phyloP scores from a whole-genome alignment of 768 basidiomycete species.

The Pulveroboletus sp. region DNA sequence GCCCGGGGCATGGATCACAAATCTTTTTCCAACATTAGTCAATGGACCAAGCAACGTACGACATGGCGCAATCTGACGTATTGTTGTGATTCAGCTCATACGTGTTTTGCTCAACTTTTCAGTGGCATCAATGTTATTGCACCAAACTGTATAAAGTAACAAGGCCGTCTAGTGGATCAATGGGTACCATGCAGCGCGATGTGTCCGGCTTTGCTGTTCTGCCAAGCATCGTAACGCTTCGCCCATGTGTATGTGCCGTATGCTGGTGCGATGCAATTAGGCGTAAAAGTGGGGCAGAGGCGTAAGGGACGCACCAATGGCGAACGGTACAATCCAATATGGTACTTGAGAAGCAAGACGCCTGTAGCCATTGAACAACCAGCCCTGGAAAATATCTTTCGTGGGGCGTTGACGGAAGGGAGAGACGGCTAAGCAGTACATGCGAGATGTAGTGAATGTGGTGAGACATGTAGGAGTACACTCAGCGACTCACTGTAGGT shows the following conservation, averaged over 20 bases:
- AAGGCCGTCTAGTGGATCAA: slow-evolving; percentile 13
- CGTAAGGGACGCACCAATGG: slow-evolving; percentile 52
- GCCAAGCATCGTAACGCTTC: slow-evolving; percentile 57
- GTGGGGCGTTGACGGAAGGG: slow-evolving; percentile 74
- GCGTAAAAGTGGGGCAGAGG: background rate
- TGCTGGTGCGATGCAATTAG: slow-evolving; percentile 38
- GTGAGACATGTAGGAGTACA: background rate
- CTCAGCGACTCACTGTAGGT: slow-evolving; percentile 65
- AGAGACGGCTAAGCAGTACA: slow-evolving; percentile 57
- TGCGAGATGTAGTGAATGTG: slow-evolving; percentile 1
- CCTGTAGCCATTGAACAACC: slow-evolving; percentile 83
- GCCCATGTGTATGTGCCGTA: slow-evolving; percentile 80
- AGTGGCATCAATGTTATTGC: slow-evolving; percentile 15
- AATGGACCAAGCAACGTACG: background rate
- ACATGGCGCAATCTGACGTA: slow-evolving; percentile 7
- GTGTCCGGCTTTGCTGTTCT: slow-evolving; percentile 82
- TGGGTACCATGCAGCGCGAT: slow-evolving; percentile 40
- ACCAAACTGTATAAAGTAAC: slow-evolving; percentile 9
- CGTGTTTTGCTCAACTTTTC: background rate
- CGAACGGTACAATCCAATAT: slow-evolving; percentile 78
- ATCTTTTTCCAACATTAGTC: slow-evolving; percentile 8
- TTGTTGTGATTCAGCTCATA: background rate
- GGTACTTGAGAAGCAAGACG: slow-evolving; percentile 68
- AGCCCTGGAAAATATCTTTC: slow-evolving; percentile 63
- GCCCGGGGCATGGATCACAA: slow-evolving; percentile 11